Conservation (phyloP, 139 green algal species). For the Coccomyxa sp. region DNA sequence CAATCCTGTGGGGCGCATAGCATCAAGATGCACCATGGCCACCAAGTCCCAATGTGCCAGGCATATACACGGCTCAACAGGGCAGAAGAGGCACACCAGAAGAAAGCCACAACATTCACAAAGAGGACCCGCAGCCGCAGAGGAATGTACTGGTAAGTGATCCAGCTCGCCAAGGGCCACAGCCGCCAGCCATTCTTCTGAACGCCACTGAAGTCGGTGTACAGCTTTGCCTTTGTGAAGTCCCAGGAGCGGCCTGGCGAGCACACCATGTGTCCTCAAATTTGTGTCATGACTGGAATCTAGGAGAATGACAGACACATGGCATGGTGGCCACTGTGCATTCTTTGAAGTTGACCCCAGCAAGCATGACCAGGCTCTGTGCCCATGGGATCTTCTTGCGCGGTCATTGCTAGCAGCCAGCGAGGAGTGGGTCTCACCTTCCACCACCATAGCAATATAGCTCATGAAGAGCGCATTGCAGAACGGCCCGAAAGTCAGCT, state of each 20-base stretch:
- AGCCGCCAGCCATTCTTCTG: conserved; percentile 57
- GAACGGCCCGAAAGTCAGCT: conserved; percentile 63
- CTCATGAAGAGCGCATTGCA: conserved; percentile 58
- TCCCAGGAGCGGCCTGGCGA: conserved; percentile 14
- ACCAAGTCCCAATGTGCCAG: too few relatives aligned
- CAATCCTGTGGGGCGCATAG: too few relatives aligned
- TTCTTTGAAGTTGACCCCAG: too few relatives aligned
- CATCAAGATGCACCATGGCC: too few relatives aligned
- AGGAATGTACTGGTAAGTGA: conserved; percentile 72
- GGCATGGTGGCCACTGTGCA: too few relatives aligned
- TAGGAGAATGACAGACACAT: too few relatives aligned
- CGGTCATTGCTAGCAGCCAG: background rate
- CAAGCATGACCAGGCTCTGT: background rate
- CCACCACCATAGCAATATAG: conserved; percentile 44
- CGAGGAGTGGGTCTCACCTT: conserved; percentile 11
- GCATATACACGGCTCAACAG: too few relatives aligned
- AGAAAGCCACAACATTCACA: conserved; percentile 55
- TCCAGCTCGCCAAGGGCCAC: conserved; percentile 58
- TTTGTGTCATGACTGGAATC: too few relatives aligned
- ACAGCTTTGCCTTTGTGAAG: conserved; percentile 21
- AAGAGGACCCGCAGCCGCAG: conserved; percentile 71
- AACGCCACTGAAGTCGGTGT: conserved; percentile 42
- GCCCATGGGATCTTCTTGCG: background rate
- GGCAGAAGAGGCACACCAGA: too few relatives aligned
- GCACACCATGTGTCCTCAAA: too few relatives aligned